These are phyloP conservation scores for Trametes meyenii DNA, from an alignment of 768 basidiomycete species.

Conservation along the genomic window DNA sequence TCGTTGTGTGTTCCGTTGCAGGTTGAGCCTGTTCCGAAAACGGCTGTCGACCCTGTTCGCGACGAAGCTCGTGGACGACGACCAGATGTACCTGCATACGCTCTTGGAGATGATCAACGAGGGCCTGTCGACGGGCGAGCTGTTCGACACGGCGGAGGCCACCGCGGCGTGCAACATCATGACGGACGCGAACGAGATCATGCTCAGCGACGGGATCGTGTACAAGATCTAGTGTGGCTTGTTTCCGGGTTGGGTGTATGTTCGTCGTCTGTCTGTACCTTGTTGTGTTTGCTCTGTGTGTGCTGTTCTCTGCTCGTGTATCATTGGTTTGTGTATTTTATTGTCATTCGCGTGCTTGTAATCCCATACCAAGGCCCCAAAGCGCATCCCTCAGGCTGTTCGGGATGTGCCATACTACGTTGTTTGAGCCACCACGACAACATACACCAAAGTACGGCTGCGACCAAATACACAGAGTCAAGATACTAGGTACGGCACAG, in stretches of 20 bases:
- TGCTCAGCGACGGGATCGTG: slow-evolving; percentile 85
- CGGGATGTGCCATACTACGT: no score
- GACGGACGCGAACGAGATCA: slow-evolving; percentile 79
- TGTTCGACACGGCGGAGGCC: slow-evolving; percentile 86
- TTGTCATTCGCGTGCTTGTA: background rate
- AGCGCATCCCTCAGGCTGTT: no score
- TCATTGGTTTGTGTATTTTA: slow-evolving; percentile 4
- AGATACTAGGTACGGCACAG: no score
- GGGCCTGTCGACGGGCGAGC: slow-evolving; percentile 62
- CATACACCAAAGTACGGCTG: background rate
- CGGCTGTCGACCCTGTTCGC: slow-evolving; percentile 75
- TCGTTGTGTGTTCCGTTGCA: no score
- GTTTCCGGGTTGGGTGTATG: background rate
- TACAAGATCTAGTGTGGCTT: slow-evolving; percentile 68
- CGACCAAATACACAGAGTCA: no score
- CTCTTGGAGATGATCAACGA: slow-evolving; percentile 78
- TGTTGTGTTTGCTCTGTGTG: background rate
- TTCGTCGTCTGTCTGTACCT: background rate
- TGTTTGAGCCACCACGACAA: no score
- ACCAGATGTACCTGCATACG: slow-evolving; percentile 70
- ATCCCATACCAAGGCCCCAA: background rate
- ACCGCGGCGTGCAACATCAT: slow-evolving; percentile 71
- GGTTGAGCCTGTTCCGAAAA: slow-evolving; percentile 79
- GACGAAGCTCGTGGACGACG: slow-evolving; percentile 70
- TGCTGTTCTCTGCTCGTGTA: background rate